Base-by-base conservation (phyloP, 2,329 filamentous ascomycete genomes). In the Pyrenophora teres region DNA sequence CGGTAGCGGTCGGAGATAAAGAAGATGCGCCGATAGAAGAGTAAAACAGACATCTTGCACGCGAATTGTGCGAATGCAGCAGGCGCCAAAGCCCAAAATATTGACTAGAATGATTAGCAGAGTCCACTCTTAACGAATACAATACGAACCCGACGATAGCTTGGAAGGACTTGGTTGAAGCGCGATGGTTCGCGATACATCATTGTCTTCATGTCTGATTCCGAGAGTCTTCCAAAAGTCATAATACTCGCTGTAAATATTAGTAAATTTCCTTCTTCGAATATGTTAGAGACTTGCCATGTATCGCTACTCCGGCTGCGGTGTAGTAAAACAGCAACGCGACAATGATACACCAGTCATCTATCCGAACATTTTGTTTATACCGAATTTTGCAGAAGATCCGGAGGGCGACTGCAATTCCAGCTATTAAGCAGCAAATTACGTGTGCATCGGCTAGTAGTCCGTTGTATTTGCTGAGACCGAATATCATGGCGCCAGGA, bases 11-110 rank as follows among this genome's bases (percentile, higher is more conserved):
- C 18, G 15, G 6, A 19, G 37, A 31, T 21, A 27, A 19, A 6
- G 30, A 47, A 47, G 37, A 47, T 40, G 18, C 30, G 27, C 7
- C 45, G 45, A 16, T 40, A 47, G 45, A 40, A 47, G 45, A 46
- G 18, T 8, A 46, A 27, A n/a, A 40, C 33, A 6, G 44, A 47
- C 6, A 40, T 25, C 10, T 47, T 47, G 45, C 45, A 47, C 6
- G 36, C 30, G 18, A 18, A 47, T 15, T 40, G 36, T 1, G 45
- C 19, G 1, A 6, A 16, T 39, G 23, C 40, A 0, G 19, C 36
- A 3, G 40, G 21, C 8, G 15, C 18, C 4, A 33, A 40, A 9
- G 37, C 36, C 16, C 10, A 18, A 1, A 47, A 23, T 19, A 40
- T 40, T n/a, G 15, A 21, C 43, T 46, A 23, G 23, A 9, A 27